phyloP scores from a whole-genome alignment of 1,284 basidiomycete genomes.

The Ceratobasidium sp. region DNA sequence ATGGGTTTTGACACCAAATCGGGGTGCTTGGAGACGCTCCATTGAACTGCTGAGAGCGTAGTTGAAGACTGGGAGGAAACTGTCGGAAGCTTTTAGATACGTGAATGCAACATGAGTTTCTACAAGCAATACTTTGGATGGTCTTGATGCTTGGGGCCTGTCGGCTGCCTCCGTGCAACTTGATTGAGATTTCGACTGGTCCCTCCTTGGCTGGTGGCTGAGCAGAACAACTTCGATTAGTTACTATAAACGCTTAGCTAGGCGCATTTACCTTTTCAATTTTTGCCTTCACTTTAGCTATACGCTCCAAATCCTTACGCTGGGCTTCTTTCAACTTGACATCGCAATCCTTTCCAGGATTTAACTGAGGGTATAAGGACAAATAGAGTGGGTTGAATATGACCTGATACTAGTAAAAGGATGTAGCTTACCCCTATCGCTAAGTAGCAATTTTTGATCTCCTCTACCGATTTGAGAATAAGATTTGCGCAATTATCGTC shows the following conservation, averaged over 20 bases:
- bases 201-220: not conserved
- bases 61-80: not conserved
- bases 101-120: not conserved
- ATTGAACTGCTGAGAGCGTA: slow-evolving; percentile 8
- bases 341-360: not conserved
- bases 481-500: not conserved
- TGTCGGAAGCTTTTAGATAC: not conserved
- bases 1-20: not conserved
- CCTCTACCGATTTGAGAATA: not conserved
- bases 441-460: not conserved
- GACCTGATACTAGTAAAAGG: not conserved
- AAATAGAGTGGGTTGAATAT: not conserved
- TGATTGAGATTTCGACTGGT: not conserved
- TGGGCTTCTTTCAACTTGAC: not conserved
- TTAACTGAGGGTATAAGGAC: not conserved
- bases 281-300: not conserved
- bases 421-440: not conserved
- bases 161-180: not conserved
- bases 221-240: not conserved
- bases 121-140: not conserved
- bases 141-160: not conserved
- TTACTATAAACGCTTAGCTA: not conserved
- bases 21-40: not conserved
- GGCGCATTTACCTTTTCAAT: not conserved
- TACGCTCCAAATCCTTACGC: not conserved